These are phyloP conservation scores for Colletotrichum tropicicola DNA, from an alignment of 2,329 filamentous ascomycete genomes.

Conservation along the genomic window DNA sequence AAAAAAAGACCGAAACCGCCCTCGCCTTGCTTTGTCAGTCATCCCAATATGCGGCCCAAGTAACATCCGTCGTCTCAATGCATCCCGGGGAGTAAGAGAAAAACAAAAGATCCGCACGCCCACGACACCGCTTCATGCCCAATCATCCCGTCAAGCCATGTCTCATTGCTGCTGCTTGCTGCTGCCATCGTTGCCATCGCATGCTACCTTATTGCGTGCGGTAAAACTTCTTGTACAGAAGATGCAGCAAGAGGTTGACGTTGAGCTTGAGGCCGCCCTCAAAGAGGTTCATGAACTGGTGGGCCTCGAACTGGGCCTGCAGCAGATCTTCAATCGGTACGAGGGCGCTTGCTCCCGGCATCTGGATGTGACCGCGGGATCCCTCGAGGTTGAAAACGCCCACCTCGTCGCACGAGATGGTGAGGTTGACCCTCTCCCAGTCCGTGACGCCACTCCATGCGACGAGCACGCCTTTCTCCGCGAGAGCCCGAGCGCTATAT, in stretches of 20 bases:
- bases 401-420: conserved; percentile 92
- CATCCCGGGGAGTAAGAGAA: not conserved
- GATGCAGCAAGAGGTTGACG: conserved; percentile 94
- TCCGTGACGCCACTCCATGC: conserved; percentile 88
- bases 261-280: conserved; percentile 87
- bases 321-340: conserved; percentile 92
- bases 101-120: conserved; percentile 22
- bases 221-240: conserved; percentile 99
- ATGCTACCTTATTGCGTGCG: conserved; percentile 63
- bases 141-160: conserved; percentile 22
- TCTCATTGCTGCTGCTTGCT: conserved; percentile 11
- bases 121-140: conserved; percentile 9
- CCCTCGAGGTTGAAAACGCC: conserved; percentile 95
- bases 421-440: conserved; percentile 93
- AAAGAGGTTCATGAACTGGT: conserved; percentile 95
- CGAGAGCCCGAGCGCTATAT: conserved; percentile 88
- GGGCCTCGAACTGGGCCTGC: conserved; percentile 96
- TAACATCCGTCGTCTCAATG: conserved; percentile 21
- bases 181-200: too few species aligned
- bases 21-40: conserved; percentile 22
- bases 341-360: conserved; percentile 89
- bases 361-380: conserved; percentile 90
- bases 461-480: conserved; percentile 93
- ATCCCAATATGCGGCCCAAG: conserved; percentile 22
- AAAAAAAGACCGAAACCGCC: conserved; percentile 2